Evolutionary conservation across 2,329 filamentous ascomycete species (phyloP).

Genomic region (Cladorrhinum sp.): DNA sequence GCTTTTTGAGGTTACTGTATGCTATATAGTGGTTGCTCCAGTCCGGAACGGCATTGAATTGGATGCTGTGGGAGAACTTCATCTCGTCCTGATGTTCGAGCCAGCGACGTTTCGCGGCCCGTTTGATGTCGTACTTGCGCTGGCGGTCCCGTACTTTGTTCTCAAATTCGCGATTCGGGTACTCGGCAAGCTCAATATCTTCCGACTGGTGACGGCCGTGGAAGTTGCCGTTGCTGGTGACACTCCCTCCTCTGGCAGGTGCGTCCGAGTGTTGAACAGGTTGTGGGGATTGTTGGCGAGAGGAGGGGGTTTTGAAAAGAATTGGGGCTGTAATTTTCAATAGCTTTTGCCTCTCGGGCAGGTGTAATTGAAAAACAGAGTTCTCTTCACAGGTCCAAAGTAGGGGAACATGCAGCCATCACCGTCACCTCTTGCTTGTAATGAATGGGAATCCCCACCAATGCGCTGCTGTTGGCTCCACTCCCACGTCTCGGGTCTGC

Average conservation of each 20-base stretch:
- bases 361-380: background rate
- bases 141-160: slow-evolving; percentile 14
- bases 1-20: slow-evolving; percentile 98
- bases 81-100: slow-evolving; percentile 79
- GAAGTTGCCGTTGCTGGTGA: too few relatives aligned
- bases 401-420: slow-evolving; percentile 7
- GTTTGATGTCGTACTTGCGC: slow-evolving; percentile 37
- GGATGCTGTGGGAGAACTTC: slow-evolving; percentile 99
- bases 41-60: slow-evolving; percentile 99
- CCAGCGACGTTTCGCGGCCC: slow-evolving; percentile 63
- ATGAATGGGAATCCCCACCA: background rate
- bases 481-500: background rate
- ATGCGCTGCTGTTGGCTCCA: slow-evolving; percentile 4
- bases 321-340: slow-evolving; percentile 10
- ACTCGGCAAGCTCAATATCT: slow-evolving; percentile 22
- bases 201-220: slow-evolving; percentile 6
- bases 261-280: background rate
- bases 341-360: background rate
- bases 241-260: slow-evolving; percentile 11
- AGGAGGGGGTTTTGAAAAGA: slow-evolving; percentile 7
- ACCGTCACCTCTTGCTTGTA: background rate
- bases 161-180: slow-evolving; percentile 11
- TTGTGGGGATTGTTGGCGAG: background rate
- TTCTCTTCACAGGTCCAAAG: background rate
- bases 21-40: slow-evolving; percentile 98